Conservation (phyloP, 2,329 filamentous ascomycete species). For the Sporothrix dimorphospora region DNA sequence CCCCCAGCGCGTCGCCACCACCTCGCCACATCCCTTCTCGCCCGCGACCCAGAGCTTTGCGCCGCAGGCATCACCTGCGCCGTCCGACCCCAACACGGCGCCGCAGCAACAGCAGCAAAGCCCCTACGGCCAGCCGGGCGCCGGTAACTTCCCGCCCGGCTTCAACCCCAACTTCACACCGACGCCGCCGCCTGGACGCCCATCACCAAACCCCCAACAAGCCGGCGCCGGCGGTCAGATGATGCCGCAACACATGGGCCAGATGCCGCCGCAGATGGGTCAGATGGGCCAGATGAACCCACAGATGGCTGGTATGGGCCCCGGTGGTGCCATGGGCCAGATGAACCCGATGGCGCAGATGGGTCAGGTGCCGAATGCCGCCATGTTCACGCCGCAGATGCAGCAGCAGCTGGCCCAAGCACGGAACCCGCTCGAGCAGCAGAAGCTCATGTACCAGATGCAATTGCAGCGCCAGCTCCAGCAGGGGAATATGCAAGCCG, state of each 20-base stretch:
- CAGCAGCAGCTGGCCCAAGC: constrained; percentile 48
- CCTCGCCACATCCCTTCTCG: constrained; percentile 89
- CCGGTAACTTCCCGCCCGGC: constrained; percentile 57
- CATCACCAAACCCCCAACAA: constrained; percentile 59
- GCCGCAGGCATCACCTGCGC: constrained; percentile 73
- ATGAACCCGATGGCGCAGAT: constrained; percentile 42
- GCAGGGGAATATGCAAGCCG: constrained; percentile 56
- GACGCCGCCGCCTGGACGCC: constrained; percentile 58
- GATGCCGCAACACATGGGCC: constrained; percentile 53
- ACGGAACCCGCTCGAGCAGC: constrained; percentile 67
- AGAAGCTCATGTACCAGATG: constrained; percentile 82
- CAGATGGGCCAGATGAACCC: constrained; percentile 41
- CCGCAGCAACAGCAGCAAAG: constrained; percentile 65
- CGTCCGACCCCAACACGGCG: constrained; percentile 74
- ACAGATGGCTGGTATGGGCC: constrained; percentile 33
- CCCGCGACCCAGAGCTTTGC: constrained; percentile 73
- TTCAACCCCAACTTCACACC: constrained; percentile 64
- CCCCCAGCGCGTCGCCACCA: constrained; percentile 82
- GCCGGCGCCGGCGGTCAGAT: constrained; percentile 53
- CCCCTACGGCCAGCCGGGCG: constrained; percentile 63
- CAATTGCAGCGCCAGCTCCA: constrained; percentile 77
- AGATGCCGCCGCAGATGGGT: constrained; percentile 39
- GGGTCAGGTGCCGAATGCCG: constrained; percentile 47
- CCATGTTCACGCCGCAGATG: constrained; percentile 40
- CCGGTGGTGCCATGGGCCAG: constrained; percentile 43